These are phyloP conservation scores for Clathrospora elynae DNA, from an alignment of 2,329 filamentous ascomycete species.

Conservation along the genomic window DNA sequence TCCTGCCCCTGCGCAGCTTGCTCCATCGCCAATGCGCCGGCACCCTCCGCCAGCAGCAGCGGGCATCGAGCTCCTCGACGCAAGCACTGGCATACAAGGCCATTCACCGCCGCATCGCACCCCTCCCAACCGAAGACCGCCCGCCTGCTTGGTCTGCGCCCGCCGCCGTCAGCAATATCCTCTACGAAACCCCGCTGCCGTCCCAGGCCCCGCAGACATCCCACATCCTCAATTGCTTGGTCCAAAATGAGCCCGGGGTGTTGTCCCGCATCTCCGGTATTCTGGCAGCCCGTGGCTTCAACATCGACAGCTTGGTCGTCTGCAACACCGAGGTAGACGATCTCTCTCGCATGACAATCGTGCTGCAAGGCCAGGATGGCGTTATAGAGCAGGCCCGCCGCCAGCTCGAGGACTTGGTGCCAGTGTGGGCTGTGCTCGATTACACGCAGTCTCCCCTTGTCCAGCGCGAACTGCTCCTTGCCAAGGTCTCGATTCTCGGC, in stretches of 20 bases:
- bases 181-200: slow-evolving; percentile 94
- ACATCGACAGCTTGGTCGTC: slow-evolving; percentile 97
- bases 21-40: slow-evolving; percentile 36
- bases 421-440: slow-evolving; percentile 97
- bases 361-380: slow-evolving; percentile 92
- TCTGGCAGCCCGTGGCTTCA: slow-evolving; percentile 93
- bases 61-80: slow-evolving; percentile 64
- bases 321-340: slow-evolving; percentile 98
- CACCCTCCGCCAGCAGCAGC: slow-evolving; percentile 37
- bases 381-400: slow-evolving; percentile 96
- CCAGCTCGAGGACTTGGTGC: slow-evolving; percentile 94
- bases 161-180: slow-evolving; percentile 94
- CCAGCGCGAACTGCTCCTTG: slow-evolving; percentile 91
- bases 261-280: slow-evolving; percentile 96
- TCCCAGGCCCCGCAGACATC: slow-evolving; percentile 85
- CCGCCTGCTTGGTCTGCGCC: slow-evolving; percentile 85
- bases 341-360: slow-evolving; percentile 97
- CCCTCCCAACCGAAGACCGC: slow-evolving; percentile 76
- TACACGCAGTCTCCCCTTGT: slow-evolving; percentile 92
- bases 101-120: slow-evolving; percentile 85
- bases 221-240: slow-evolving; percentile 96
- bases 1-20: slow-evolving; percentile 47
- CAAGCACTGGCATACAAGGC: slow-evolving; percentile 97
- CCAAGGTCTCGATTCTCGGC: slow-evolving; percentile 94
- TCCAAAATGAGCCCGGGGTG: slow-evolving; percentile 98